Base-by-base conservation (phyloP, 176 grass and related monocot species). In the Poa annua region DNA sequence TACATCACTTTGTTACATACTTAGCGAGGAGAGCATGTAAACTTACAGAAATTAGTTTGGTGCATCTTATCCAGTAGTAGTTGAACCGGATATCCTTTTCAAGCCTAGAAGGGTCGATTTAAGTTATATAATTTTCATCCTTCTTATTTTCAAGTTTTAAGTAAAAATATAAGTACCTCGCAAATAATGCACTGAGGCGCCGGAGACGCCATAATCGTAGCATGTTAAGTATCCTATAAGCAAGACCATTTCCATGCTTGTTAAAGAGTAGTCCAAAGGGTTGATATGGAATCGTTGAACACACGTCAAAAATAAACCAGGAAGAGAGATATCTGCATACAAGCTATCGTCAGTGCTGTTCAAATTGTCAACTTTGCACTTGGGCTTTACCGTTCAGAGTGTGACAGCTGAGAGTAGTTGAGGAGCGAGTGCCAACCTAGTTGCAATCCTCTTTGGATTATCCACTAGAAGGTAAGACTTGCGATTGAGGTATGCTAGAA, bases 41-140 rank as follows among this genome's bases (percentile, higher is more conserved):
- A 86, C 91, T 92, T 88, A 97, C 92, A 76, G 86, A 87, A 33
- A 92, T 87, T 71, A 97, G 88, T 81, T 97, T 97, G 70, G 78
- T 97, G 92, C 89, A 88, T 76, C 94, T 88, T 59, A 82, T 94
- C 94, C 89, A 94, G 80, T 90, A 94, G 80, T 97, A 97, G 66
- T 97, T 88, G 57, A 94, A 86, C 68, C 91, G 73, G 47, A 94
- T 97, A 71, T 97, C 85, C 68, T 97, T 97, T 85, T 97, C 92
- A 33, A 97, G 80, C 85, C 94, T 97, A 84, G 69, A 78, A 41
- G 87, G 87, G 66, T 67, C 25, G 48, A 25, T 47, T 74, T 42
- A 17, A 34, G 44, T 52, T 67, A 54, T 63, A 74, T 87, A 81
- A 73, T 77, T 77, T 80, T 68, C 55, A 75, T 80, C 19, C 82